phyloP scores from a whole-genome alignment of 345 rosid genomes.

The Toxicodendron radicans region DNA sequence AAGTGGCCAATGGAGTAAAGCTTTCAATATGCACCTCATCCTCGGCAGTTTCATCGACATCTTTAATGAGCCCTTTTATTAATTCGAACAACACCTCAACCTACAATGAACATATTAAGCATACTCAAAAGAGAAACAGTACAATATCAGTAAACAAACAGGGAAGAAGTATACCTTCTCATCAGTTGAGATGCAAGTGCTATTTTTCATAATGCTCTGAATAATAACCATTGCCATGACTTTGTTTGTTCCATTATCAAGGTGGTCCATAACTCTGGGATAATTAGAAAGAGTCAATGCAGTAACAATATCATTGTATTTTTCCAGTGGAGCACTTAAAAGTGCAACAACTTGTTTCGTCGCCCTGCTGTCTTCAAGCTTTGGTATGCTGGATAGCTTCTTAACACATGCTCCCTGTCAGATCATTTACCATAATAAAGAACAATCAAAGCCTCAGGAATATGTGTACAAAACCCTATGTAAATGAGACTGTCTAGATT shows the following conservation, averaged over 20 bases:
- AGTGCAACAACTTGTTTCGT: conserved; percentile 92
- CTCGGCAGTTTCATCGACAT: conserved; percentile 56
- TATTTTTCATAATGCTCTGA: conserved; percentile 83
- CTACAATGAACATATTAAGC: conserved; percentile 39
- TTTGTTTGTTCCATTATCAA: conserved; percentile 81
- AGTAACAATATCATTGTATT: conserved; percentile 79
- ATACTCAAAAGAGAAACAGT: conserved; percentile 14
- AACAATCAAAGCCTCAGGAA: not conserved
- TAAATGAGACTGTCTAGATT: not conserved
- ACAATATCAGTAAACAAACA: conserved; percentile 15
- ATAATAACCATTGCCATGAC: conserved; percentile 88
- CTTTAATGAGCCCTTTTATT: conserved; percentile 87
- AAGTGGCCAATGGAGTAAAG: not conserved
- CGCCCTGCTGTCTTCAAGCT: conserved; percentile 70
- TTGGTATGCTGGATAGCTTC: conserved; percentile 65
- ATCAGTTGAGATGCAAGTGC: conserved; percentile 66
- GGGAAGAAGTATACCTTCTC: conserved; percentile 54
- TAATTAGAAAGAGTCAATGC: conserved; percentile 83
- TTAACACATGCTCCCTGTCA: conserved; percentile 78
- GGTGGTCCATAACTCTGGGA: conserved; percentile 86
- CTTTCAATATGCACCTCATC: conserved; percentile 54
- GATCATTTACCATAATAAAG: not conserved
- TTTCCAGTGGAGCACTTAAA: conserved; percentile 90
- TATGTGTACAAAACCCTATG: not conserved
- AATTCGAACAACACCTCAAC: conserved; percentile 84